These are phyloP conservation scores for Triglochin maritima DNA, from an alignment of 106 monocot species.

Conservation along the genomic window DNA sequence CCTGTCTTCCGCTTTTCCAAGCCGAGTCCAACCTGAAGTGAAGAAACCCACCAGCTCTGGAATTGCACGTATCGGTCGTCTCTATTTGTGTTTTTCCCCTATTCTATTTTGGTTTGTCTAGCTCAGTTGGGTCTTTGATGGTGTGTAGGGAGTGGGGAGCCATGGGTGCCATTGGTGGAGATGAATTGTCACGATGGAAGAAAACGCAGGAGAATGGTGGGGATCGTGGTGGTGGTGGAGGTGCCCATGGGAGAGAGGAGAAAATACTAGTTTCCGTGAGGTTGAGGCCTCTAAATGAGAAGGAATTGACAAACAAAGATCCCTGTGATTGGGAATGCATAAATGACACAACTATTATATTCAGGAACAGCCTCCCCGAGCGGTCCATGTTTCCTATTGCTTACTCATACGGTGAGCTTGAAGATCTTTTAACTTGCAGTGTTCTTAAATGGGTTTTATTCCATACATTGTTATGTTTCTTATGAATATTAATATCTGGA, in stretches of 20 bases:
- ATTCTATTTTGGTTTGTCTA: not conserved
- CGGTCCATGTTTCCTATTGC: constrained; percentile 57
- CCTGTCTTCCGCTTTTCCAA: not conserved
- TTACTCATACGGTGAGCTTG: constrained; percentile 67
- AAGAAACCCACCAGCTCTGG: not conserved
- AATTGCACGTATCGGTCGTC: not conserved
- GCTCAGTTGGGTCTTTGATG: constrained; percentile 3
- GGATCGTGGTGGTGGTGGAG: constrained; percentile 8
- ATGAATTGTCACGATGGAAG: constrained; percentile 42
- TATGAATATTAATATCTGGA: too few relatives aligned
- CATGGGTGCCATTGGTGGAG: constrained; percentile 60
- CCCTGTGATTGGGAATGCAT: constrained; percentile 86
- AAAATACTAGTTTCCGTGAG: constrained; percentile 89
- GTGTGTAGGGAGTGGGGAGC: not conserved
- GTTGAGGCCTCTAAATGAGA: constrained; percentile 73
- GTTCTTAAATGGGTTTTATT: too few relatives aligned
- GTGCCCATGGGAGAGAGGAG: constrained; percentile 38
- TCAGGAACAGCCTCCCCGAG: constrained; percentile 49
- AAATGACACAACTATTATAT: constrained; percentile 62
- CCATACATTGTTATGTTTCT: too few relatives aligned
- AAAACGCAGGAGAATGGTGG: constrained; percentile 12
- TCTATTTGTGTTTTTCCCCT: not conserved
- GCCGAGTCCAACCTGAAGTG: not conserved
- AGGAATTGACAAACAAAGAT: constrained; percentile 57
- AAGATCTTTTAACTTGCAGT: not conserved